These are phyloP conservation scores for Colletotrichum falcatum DNA, from an alignment of 2,329 filamentous ascomycete genomes.

Conservation along the genomic window DNA sequence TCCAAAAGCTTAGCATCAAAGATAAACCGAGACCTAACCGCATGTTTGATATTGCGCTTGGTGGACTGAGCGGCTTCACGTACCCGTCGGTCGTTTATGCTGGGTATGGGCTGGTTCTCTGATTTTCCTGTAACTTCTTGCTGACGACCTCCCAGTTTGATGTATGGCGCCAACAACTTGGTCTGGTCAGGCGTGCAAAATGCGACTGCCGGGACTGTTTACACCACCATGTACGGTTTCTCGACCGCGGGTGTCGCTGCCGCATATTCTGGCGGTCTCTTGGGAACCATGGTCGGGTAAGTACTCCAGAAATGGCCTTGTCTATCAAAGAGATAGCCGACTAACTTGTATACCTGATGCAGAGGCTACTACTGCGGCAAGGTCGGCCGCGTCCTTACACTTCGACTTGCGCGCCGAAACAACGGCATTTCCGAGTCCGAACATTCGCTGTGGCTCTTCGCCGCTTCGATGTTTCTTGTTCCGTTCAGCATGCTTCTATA, in stretches of 20 bases:
- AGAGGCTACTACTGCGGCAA: conserved; percentile 49
- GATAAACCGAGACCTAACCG: conserved; percentile 54
- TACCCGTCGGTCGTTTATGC: conserved; percentile 52
- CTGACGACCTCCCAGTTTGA: conserved; percentile 40
- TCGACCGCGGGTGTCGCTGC: conserved; percentile 42
- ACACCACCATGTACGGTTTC: conserved; percentile 48
- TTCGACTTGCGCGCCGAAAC: conserved; percentile 55
- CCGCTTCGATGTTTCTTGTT: conserved; percentile 49
- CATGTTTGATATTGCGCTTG: conserved; percentile 51
- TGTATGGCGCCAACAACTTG: conserved; percentile 50
- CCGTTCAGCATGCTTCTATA: conserved; percentile 59
- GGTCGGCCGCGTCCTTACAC: conserved; percentile 53
- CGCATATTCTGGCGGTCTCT: conserved; percentile 47
- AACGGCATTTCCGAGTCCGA: conserved; percentile 56
- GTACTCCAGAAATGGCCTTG: neutral
- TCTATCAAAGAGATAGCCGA: rapidly evolving
- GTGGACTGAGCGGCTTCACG: conserved; percentile 48
- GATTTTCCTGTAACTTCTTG: too few species aligned
- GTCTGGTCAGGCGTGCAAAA: conserved; percentile 50
- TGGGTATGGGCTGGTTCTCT: conserved; percentile 45
- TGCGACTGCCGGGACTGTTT: conserved; percentile 48
- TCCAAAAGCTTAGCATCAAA: conserved; percentile 48
- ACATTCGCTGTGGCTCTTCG: conserved; percentile 53
- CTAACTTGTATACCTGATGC: neutral
- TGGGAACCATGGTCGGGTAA: conserved; percentile 57